These are phyloP conservation scores for Gloeopeniophorella convolvens DNA, from an alignment of 768 basidiomycete genomes.

Conservation along the genomic window DNA sequence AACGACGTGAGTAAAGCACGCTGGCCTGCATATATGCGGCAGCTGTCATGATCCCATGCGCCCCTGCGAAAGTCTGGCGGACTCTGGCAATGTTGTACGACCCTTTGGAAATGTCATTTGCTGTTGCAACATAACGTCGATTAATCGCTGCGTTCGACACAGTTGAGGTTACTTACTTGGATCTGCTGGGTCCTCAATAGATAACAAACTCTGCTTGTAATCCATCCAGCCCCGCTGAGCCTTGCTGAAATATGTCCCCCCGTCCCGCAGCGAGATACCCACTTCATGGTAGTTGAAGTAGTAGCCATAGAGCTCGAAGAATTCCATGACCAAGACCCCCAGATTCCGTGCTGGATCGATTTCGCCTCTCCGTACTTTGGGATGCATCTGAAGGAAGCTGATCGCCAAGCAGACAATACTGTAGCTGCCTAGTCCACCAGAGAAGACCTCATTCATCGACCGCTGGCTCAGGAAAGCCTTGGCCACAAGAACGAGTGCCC, in stretches of 20 bases:
- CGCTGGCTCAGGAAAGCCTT: constrained; percentile 88
- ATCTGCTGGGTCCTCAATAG: constrained; percentile 93
- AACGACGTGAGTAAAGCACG: constrained; percentile 49
- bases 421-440: constrained; percentile 91
- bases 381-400: constrained; percentile 96
- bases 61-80: constrained; percentile 77
- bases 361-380: constrained; percentile 83
- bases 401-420: constrained; percentile 90
- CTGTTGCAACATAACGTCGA: constrained; percentile 33
- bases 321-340: constrained; percentile 93
- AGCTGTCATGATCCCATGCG: constrained; percentile 68
- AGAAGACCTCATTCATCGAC: constrained; percentile 97
- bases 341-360: constrained; percentile 85
- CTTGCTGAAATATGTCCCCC: constrained; percentile 88
- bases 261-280: constrained; percentile 82
- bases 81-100: constrained; percentile 83
- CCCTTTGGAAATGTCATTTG: constrained; percentile 88
- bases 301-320: constrained; percentile 91
- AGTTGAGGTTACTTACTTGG: constrained; percentile 46
- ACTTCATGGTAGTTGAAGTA: constrained; percentile 89
- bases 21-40: constrained; percentile 61
- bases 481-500: constrained; percentile 77
- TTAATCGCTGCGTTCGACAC: not conserved
- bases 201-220: constrained; percentile 52
- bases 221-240: constrained; percentile 75